phyloP scores from a whole-genome alignment of 2,329 filamentous ascomycete species.

The Tolypocladium cylindrosporum region DNA sequence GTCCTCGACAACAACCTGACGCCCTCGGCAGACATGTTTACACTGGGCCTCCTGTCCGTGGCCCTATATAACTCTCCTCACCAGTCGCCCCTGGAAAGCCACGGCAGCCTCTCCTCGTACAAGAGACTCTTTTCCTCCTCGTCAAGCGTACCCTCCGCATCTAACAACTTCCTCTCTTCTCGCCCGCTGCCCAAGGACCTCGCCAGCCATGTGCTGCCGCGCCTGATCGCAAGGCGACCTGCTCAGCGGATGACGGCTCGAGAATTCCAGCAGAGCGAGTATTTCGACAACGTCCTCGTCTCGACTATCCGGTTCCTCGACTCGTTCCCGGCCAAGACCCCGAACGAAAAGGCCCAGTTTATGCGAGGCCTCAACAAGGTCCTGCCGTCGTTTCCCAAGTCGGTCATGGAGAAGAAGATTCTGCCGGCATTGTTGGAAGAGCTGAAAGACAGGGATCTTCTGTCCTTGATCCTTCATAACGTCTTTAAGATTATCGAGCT shows the following conservation, averaged over 20 bases:
- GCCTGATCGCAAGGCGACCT: constrained; percentile 77
- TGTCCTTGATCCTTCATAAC: constrained; percentile 80
- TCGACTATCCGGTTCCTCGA: constrained; percentile 95
- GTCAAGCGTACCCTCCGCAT: constrained; percentile 65
- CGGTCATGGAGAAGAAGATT: constrained; percentile 90
- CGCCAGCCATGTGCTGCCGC: constrained; percentile 63
- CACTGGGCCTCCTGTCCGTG: constrained; percentile 77
- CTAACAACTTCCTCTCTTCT: constrained; percentile 78
- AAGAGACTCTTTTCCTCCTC: constrained; percentile 74
- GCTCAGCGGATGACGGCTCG: constrained; percentile 78
- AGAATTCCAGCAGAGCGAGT: constrained; percentile 90
- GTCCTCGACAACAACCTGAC: constrained; percentile 85
- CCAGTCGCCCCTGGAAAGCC: constrained; percentile 71
- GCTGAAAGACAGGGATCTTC: constrained; percentile 80
- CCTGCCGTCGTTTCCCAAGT: constrained; percentile 82
- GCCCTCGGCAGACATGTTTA: constrained; percentile 83
- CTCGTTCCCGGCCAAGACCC: constrained; percentile 80
- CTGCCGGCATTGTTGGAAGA: constrained; percentile 84
- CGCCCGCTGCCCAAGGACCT: constrained; percentile 73
- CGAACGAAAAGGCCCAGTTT: constrained; percentile 84
- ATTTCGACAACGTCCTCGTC: constrained; percentile 94
- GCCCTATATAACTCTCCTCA: constrained; percentile 94
- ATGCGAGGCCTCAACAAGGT: constrained; percentile 82
- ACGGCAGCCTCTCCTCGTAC: constrained; percentile 73
- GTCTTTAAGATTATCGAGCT: constrained; percentile 81